These are phyloP conservation scores for Pseudozyma hubeiensis DNA, from an alignment of 1,284 basidiomycete species.

Conservation along the genomic window DNA sequence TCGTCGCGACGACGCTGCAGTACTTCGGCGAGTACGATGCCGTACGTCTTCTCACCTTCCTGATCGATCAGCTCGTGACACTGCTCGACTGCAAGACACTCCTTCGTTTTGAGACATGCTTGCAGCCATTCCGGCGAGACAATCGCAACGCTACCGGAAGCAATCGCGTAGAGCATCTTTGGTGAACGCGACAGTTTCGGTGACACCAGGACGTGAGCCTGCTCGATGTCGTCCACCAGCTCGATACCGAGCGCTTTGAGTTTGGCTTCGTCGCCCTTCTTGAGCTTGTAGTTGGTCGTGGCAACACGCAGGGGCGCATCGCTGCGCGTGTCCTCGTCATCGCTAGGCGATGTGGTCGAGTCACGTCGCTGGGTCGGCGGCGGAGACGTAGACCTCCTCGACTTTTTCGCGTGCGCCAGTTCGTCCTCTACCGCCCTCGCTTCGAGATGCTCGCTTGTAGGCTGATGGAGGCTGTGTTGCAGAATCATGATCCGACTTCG, in stretches of 20 bases:
- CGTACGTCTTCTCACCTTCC: constrained; percentile 33
- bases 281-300: constrained; percentile 40
- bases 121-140: constrained; percentile 42
- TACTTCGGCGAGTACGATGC: constrained; percentile 26
- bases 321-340: background rate
- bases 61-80: constrained; percentile 14
- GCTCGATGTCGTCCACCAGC: constrained; percentile 35
- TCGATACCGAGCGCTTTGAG: constrained; percentile 30
- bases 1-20: constrained; percentile 18
- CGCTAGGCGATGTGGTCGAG: background rate
- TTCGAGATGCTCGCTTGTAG: constrained; percentile 8
- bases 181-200: constrained; percentile 39
- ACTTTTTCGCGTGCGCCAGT: constrained; percentile 1
- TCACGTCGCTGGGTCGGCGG: background rate
- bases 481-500: constrained; percentile 21
- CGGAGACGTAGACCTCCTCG: background rate
- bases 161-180: constrained; percentile 51
- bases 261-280: constrained; percentile 29
- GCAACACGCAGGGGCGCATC: constrained; percentile 17
- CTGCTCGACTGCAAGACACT: background rate
- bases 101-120: constrained; percentile 24
- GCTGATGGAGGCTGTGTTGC: constrained; percentile 22
- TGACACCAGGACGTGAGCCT: constrained; percentile 43
- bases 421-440: constrained; percentile 7
- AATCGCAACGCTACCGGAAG: constrained; percentile 27